Evolutionary conservation across 148 eudicot species (phyloP).

Genomic region (Diospyros kaki): DNA sequence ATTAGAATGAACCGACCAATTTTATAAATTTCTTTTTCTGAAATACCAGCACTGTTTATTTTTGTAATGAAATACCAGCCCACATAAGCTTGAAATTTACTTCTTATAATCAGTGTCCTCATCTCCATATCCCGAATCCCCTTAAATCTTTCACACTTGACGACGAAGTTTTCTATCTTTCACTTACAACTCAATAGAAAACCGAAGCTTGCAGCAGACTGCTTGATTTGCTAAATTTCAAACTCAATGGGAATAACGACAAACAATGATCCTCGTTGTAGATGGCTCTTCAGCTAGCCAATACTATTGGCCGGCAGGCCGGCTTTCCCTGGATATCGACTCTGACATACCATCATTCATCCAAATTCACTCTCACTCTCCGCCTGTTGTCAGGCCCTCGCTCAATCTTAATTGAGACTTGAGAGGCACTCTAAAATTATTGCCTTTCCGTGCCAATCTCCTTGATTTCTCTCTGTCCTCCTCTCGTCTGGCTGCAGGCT

Average conservation of each 20-base stretch:
- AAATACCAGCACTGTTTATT: no score
- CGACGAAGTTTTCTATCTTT: no score
- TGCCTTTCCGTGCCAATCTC: slow-evolving; percentile 11
- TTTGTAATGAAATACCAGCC: no score
- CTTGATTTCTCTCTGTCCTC: slow-evolving; percentile 15
- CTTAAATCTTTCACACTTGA: slow-evolving; percentile 1
- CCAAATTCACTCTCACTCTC: slow-evolving; percentile 15
- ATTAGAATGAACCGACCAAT: no score
- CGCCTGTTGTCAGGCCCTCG: slow-evolving; percentile 26
- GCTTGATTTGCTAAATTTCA: neutral
- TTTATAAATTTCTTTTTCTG: no score
- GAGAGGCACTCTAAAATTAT: slow-evolving; percentile 15
- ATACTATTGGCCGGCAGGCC: neutral
- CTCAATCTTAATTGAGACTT: slow-evolving; percentile 18
- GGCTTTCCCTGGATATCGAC: neutral
- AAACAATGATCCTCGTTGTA: neutral
- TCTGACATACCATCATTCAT: slow-evolving; percentile 1
- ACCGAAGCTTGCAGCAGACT: neutral
- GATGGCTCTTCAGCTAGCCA: neutral
- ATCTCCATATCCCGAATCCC: neutral
- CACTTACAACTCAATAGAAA: neutral
- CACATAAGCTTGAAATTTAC: no score
- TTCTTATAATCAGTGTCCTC: neutral
- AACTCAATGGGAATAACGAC: neutral
- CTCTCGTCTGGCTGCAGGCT: slow-evolving; percentile 17